Conservation (phyloP, 257 asterid genomes). For the Marsdenia floribunda region DNA sequence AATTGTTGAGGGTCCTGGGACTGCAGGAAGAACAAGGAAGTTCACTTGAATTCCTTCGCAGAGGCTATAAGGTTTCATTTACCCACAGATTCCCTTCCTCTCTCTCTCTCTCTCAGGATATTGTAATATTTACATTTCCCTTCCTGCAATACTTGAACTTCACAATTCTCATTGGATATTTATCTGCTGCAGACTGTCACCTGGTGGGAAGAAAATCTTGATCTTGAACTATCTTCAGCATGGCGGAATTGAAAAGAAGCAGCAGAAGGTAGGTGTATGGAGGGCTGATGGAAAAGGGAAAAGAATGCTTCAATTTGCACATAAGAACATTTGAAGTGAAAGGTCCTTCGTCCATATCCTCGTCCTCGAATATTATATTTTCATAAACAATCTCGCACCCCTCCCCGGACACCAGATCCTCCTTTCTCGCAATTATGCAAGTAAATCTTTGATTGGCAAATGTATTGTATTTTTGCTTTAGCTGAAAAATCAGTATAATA, state of each 20-base stretch:
- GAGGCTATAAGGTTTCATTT: conserved; percentile 76
- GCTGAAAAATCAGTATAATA: neutral
- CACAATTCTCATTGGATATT: neutral
- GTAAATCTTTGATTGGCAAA: neutral
- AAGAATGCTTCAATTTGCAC: neutral
- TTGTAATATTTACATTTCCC: neutral
- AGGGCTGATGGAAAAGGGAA: conserved; percentile 6
- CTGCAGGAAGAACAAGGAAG: conserved; percentile 89
- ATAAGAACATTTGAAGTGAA: neutral
- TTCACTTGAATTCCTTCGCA: conserved; percentile 90
- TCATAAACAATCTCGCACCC: too few species aligned
- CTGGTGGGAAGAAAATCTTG: conserved; percentile 95
- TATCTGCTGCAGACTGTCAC: conserved; percentile 42
- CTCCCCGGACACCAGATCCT: too few species aligned
- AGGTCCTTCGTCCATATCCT: neutral
- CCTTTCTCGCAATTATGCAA: neutral
- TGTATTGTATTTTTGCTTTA: neutral
- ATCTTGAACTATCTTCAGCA: conserved; percentile 63
- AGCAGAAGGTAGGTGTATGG: neutral
- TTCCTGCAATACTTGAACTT: conserved; percentile 1
- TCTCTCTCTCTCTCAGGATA: conserved; percentile 1
- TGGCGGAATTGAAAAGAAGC: conserved; percentile 72
- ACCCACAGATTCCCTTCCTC: neutral
- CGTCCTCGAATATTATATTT: neutral
- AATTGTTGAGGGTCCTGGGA: conserved; percentile 86